phyloP scores from a whole-genome alignment of 495 filamentous ascomycete species.

The Lophiostoma macrostomum region DNA sequence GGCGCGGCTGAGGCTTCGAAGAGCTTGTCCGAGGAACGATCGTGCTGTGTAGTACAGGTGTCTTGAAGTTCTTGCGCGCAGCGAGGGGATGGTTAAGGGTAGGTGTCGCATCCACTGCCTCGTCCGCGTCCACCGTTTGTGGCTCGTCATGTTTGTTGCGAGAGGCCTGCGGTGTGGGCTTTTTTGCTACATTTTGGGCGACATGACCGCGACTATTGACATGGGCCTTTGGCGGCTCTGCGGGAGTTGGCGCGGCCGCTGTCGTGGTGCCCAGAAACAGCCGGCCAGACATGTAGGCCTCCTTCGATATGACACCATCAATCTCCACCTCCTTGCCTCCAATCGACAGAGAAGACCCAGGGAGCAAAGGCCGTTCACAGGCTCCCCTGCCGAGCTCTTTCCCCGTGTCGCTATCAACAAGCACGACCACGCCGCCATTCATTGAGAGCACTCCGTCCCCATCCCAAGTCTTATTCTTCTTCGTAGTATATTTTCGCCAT shows the following conservation, averaged over 20 bases:
- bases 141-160: too few species aligned
- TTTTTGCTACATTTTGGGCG: too few species aligned
- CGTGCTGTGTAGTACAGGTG: slow-evolving; percentile 57
- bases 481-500: slow-evolving; percentile 71
- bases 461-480: slow-evolving; percentile 87
- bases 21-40: slow-evolving; percentile 46
- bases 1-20: slow-evolving; percentile 56
- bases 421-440: slow-evolving; percentile 54
- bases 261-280: slow-evolving; percentile 50
- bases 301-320: slow-evolving; percentile 60
- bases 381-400: slow-evolving; percentile 63
- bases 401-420: slow-evolving; percentile 61
- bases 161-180: too few species aligned
- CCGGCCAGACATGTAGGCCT: slow-evolving; percentile 60
- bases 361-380: slow-evolving; percentile 54
- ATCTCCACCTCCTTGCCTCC: slow-evolving; percentile 74
- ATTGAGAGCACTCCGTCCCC: slow-evolving; percentile 71
- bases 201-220: too few species aligned
- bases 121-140: not conserved
- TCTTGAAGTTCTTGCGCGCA: slow-evolving; percentile 51
- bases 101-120: not conserved
- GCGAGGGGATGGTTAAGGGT: not conserved
- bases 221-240: slow-evolving; percentile 14
- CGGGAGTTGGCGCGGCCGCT: slow-evolving; percentile 16
- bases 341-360: slow-evolving; percentile 62